Base-by-base conservation (phyloP, 1,284 basidiomycete genomes). In the Inonotus obliquus region DNA sequence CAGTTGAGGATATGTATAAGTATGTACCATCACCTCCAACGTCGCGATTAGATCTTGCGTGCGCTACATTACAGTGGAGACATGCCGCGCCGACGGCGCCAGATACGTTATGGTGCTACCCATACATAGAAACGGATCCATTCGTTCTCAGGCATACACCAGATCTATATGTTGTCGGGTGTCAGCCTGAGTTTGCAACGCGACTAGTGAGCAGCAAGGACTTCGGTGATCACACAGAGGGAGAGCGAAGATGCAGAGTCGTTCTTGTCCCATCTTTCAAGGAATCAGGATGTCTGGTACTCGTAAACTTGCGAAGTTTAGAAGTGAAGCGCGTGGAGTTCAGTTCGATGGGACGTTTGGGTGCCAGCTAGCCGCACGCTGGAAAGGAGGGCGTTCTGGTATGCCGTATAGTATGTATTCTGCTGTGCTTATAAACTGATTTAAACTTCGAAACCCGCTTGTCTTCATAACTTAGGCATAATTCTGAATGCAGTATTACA, bases 81-180 rank as follows among this genome's bases (percentile, higher is more conserved):
- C 97, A 99, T 75, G 84, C 98, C 68, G 96, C 97, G 10, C 97
- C 97, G 0, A 99, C 96, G 1, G 95, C 96, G 13, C 97, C 97
- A 13, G 97, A 99, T 74, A 99, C 97, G 1, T 81, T 99, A 1
- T 98, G 95, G 94, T 98, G 96, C 70, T 96, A 98, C 72, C 97
- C 97, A 9, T 98, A 92, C 76, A 87, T 91, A 57, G 81, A 85
- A 41, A 77, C 78, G 9, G 97, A 99, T 72, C 97, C 97, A 0
- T 99, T 99, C 74, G 81, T 98, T 61, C 79, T 99, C 44, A 73
- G 79, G 27, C 81, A 89, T 69, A 88, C 92, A 7, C 97, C 97
- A 9, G 86, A 98, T 71, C 74, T 99, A 37, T 96, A 97, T 71
- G 80, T 97, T 65, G 79, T 97, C n/a, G 96, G 97, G 25, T 94